Evolutionary conservation across 1,284 basidiomycete genomes (phyloP).

Genomic region (Apiotrichum porosum): DNA sequence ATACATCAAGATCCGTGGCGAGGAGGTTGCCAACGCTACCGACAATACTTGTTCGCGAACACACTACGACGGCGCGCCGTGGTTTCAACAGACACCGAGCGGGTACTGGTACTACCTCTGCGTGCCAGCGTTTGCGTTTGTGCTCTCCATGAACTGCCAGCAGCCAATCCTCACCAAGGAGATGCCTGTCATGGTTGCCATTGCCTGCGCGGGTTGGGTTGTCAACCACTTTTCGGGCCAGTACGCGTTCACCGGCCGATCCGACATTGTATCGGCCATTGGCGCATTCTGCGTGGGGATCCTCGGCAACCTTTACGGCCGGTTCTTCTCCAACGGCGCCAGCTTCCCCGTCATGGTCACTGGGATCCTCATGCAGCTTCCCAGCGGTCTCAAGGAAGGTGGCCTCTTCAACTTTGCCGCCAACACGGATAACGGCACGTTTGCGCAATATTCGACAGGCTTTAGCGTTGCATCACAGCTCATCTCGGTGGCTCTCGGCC

Average conservation of each 20-base stretch:
- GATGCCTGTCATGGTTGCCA: conserved; percentile 60
- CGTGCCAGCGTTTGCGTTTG: conserved; percentile 70
- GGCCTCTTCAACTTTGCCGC: conserved; percentile 7
- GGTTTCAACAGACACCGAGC: conserved; percentile 49
- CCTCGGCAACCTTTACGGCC: conserved; percentile 74
- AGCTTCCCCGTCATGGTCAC: conserved; percentile 52
- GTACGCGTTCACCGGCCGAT: conserved; percentile 64
- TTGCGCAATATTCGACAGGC: conserved; percentile 51
- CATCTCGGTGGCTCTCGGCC: conserved; percentile 51
- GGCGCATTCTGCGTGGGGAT: conserved; percentile 78
- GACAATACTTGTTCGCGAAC: conserved; percentile 60
- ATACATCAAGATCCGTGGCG: conserved; percentile 57
- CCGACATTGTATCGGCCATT: conserved; percentile 67
- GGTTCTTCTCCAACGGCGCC: conserved; percentile 53
- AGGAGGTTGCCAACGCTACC: conserved; percentile 53
- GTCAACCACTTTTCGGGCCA: conserved; percentile 67
- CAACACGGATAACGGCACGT: conserved; percentile 6
- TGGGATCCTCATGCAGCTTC: conserved; percentile 81
- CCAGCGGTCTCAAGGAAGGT: conserved; percentile 59
- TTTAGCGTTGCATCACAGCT: conserved; percentile 49
- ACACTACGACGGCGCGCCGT: conserved; percentile 54
- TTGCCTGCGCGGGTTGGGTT: conserved; percentile 69
- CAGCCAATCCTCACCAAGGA: conserved; percentile 68
- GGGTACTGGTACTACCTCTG: conserved; percentile 62
- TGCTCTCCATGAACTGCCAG: conserved; percentile 70